A percentile compares a stretch with the other conserved stretches of the same genome.
These are phyloP conservation scores for Sporormia fimetaria DNA, from an alignment of 495 filamentous ascomycete genomes.

Conservation along the genomic window DNA sequence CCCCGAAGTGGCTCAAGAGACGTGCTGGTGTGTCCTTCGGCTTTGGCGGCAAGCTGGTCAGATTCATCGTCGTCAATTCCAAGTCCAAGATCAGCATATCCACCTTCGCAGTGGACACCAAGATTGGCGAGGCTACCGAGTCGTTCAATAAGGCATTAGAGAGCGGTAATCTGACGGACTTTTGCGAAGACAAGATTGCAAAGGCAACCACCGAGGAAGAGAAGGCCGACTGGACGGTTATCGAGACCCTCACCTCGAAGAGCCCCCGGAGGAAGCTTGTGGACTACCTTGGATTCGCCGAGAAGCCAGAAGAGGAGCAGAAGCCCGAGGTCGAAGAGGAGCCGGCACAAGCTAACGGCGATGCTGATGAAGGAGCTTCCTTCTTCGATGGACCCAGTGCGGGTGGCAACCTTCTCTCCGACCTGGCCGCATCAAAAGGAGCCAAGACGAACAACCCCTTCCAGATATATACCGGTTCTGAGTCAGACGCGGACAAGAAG, in stretches of 20 bases:
- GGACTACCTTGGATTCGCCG: constrained; percentile 77
- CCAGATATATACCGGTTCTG: constrained; percentile 66
- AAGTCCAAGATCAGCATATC: constrained; percentile 74
- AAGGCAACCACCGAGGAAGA: constrained; percentile 73
- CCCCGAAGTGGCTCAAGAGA: constrained; percentile 82
- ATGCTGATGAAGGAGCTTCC: constrained; percentile 41
- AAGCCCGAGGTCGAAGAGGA: constrained; percentile 16
- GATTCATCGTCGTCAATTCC: constrained; percentile 48
- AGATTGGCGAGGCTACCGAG: constrained; percentile 70
- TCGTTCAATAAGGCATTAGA: constrained; percentile 76
- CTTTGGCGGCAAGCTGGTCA: constrained; percentile 87
- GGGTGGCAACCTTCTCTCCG: constrained; percentile 69
- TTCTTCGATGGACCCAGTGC: constrained; percentile 72
- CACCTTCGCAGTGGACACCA: constrained; percentile 75
- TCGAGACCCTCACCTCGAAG: constrained; percentile 73
- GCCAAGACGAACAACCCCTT: constrained; percentile 81
- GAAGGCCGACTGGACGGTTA: constrained; percentile 88
- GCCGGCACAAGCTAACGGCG: constrained; percentile 35
- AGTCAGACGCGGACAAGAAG: constrained; percentile 67
- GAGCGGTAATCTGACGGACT: constrained; percentile 60
- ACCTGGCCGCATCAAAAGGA: constrained; percentile 63
- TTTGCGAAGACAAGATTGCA: constrained; percentile 69
- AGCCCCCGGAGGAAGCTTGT: constrained; percentile 71
- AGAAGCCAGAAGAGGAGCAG: constrained; percentile 40
- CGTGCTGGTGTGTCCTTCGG: constrained; percentile 86